phyloP scores from a whole-genome alignment of 2,329 filamentous ascomycete species.

The Metarhizium robertsii region DNA sequence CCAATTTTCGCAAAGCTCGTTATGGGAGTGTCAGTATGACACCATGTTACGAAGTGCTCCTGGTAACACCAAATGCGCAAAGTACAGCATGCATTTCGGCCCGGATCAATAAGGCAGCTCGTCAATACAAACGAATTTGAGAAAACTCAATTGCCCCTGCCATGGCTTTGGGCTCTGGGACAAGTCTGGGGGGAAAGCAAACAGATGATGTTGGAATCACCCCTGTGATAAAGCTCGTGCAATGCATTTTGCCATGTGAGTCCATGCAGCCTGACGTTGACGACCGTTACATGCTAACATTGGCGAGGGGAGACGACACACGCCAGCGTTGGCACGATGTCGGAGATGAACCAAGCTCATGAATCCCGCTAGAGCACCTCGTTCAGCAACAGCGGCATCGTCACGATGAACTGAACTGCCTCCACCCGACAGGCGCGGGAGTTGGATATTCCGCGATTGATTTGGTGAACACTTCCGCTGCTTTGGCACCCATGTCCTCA shows the following conservation, averaged over 20 bases:
- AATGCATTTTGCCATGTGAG: neutral
- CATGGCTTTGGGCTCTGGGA: neutral
- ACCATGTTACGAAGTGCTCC: too few species aligned
- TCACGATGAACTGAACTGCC: neutral
- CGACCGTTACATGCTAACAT: neutral
- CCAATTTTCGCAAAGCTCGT: too few species aligned
- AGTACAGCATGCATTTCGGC: too few species aligned
- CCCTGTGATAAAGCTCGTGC: neutral
- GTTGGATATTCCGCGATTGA: neutral
- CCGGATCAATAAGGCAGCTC: too few species aligned
- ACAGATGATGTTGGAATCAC: neutral
- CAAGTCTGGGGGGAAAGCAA: neutral
- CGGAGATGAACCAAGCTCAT: neutral
- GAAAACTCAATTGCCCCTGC: neutral
- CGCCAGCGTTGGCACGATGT: neutral
- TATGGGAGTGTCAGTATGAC: too few species aligned
- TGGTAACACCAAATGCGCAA: too few species aligned
- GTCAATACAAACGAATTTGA: neutral
- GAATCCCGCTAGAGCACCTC: neutral
- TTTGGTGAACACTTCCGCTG: neutral
- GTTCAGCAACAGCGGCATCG: neutral
- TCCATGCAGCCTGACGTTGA: neutral
- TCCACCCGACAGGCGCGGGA: neutral
- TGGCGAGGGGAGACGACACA: neutral
- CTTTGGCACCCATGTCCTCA: neutral